Evolutionary conservation across 2,329 filamentous ascomycete species (phyloP).

Genomic region (Colletotrichum sp.): DNA sequence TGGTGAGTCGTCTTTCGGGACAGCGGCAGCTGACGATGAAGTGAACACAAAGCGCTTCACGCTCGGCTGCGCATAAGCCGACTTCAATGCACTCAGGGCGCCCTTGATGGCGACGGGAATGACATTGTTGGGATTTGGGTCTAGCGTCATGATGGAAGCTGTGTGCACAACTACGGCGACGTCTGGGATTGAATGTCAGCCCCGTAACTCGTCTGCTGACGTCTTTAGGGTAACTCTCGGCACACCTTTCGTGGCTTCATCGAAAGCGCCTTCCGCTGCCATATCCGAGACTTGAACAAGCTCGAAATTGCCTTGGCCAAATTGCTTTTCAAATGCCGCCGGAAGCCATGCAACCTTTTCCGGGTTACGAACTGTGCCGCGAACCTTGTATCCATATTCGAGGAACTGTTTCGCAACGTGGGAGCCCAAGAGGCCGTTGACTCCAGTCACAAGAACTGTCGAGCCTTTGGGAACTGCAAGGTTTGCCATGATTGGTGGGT

Average conservation of each 20-base stretch:
- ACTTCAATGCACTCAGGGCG: slow-evolving; percentile 39
- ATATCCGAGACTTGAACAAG: slow-evolving; percentile 43
- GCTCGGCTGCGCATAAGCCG: slow-evolving; percentile 42
- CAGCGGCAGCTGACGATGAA: slow-evolving; percentile 13
- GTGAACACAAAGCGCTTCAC: slow-evolving; percentile 37
- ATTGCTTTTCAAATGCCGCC: slow-evolving; percentile 32
- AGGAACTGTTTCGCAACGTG: slow-evolving; percentile 47
- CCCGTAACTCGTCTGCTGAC: neutral
- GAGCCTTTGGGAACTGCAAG: slow-evolving; percentile 31
- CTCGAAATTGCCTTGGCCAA: slow-evolving; percentile 36
- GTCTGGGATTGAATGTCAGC: slow-evolving; percentile 16
- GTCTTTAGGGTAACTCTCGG: no score
- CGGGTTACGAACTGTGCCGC: slow-evolving; percentile 46
- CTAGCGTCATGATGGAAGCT: slow-evolving; percentile 44
- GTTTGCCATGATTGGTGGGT: neutral
- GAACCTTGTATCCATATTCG: slow-evolving; percentile 43
- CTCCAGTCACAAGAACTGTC: slow-evolving; percentile 49
- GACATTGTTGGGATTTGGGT: slow-evolving; percentile 44
- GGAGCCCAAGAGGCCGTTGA: slow-evolving; percentile 48
- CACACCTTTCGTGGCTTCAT: slow-evolving; percentile 41
- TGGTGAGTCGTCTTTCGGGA: neutral
- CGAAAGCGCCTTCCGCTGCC: slow-evolving; percentile 37
- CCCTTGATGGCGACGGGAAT: slow-evolving; percentile 42
- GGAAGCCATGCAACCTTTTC: slow-evolving; percentile 37
- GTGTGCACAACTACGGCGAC: slow-evolving; percentile 46